Evolutionary conservation across 495 filamentous ascomycete genomes (phyloP).

Genomic region (Oidiodendron maius): DNA sequence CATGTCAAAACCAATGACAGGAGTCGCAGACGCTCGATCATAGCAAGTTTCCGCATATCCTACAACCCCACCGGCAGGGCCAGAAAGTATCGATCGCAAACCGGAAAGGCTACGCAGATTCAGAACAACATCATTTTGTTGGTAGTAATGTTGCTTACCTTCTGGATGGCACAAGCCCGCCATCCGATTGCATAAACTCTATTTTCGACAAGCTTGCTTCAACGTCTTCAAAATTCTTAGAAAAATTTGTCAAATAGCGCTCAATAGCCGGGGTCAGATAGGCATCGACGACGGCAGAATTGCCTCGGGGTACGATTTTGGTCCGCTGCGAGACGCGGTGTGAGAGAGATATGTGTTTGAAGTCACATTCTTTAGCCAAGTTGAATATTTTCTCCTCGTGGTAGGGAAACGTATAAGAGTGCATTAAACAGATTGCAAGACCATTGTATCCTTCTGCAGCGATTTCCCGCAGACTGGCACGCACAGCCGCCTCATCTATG

Average conservation of each 20-base stretch:
- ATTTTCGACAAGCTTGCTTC: constrained; percentile 17
- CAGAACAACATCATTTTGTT: no score
- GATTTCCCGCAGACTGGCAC: constrained; percentile 11
- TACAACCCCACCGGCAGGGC: constrained; percentile 52
- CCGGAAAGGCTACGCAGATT: constrained; percentile 46
- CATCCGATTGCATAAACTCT: constrained; percentile 30
- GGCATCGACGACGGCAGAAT: constrained; percentile 27
- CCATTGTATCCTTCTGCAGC: constrained; percentile 21
- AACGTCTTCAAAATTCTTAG: constrained; percentile 46
- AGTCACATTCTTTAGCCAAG: constrained; percentile 35
- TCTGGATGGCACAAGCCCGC: constrained; percentile 1
- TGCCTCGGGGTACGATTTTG: constrained; percentile 25
- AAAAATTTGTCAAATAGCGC: constrained; percentile 26
- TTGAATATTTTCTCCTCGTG: constrained; percentile 36
- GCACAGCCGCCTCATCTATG: neutral
- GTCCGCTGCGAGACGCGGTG: constrained; percentile 25
- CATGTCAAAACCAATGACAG: constrained; percentile 13
- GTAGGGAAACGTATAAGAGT: constrained; percentile 28
- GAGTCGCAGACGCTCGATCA: constrained; percentile 10
- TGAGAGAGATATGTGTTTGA: constrained; percentile 20
- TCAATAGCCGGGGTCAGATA: constrained; percentile 27
- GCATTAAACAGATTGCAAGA: constrained; percentile 24
- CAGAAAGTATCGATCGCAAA: constrained; percentile 52
- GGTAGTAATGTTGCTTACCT: no score
- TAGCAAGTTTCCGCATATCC: constrained; percentile 29